These are phyloP conservation scores for Zelonia costaricensis DNA, from an alignment of 208 protist species.

Conservation along the genomic window DNA sequence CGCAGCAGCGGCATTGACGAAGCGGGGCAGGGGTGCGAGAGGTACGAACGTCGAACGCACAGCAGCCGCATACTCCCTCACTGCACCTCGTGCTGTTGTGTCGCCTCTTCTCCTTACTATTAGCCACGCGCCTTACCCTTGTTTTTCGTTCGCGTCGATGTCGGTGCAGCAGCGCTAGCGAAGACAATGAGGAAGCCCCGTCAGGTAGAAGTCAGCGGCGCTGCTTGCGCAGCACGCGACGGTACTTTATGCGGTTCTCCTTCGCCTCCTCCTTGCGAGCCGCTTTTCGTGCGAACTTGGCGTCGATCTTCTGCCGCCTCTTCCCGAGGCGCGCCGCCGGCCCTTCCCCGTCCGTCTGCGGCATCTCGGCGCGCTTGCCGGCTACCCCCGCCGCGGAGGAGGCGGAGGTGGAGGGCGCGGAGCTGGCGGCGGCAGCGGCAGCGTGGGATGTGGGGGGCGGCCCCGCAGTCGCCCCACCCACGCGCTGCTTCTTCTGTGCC, in stretches of 20 bases:
- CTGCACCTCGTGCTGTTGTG: no score
- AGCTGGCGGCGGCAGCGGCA: neutral
- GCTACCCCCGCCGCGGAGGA: neutral
- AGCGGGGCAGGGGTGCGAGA: no score
- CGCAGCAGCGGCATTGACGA: no score
- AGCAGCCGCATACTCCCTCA: no score
- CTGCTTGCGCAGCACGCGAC: constrained; percentile 25
- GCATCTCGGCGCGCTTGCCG: neutral
- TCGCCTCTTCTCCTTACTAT: no score
- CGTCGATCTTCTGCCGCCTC: constrained; percentile 32
- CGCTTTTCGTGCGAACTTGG: constrained; percentile 37
- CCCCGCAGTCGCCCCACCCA: neutral
- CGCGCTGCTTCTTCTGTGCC: constrained; percentile 6
- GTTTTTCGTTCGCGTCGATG: no score
- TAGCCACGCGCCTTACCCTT: no score
- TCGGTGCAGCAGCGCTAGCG: no score
- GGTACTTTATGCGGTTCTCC: constrained; percentile 29
- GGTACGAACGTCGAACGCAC: no score
- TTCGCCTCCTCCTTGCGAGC: constrained; percentile 36
- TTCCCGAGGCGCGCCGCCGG: constrained; percentile 7
- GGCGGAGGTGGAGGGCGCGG: neutral
- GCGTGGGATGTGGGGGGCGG: neutral
- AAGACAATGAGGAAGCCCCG: neutral
- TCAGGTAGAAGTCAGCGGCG: neutral
- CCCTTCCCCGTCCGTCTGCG: neutral